Evolutionary conservation across 768 basidiomycete species (phyloP).

Genomic region (Pleurotus cornucopiae): DNA sequence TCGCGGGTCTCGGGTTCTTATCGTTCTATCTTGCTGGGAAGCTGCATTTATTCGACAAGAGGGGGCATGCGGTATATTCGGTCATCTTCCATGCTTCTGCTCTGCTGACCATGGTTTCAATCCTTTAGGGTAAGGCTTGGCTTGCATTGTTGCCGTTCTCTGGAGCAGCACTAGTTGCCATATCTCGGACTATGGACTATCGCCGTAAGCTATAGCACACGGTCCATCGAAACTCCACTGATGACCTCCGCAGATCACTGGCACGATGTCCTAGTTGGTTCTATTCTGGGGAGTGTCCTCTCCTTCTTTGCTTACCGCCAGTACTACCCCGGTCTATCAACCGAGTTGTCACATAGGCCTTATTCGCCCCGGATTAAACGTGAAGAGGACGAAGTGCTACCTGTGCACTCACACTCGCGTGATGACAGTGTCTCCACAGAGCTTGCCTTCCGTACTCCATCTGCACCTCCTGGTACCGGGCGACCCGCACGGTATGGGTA

Average conservation of each 20-base stretch:
- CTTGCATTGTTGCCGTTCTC: constrained; percentile 70
- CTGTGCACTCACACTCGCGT: constrained; percentile 24
- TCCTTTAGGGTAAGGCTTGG: constrained; percentile 72
- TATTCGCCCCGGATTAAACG: constrained; percentile 62
- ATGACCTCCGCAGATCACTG: constrained; percentile 64
- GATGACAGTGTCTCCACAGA: constrained; percentile 14
- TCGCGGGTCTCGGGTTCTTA: constrained; percentile 89
- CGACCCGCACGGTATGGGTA: not conserved
- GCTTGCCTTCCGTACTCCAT: constrained; percentile 1
- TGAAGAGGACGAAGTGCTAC: constrained; percentile 38
- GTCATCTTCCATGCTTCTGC: too few species aligned
- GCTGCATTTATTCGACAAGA: constrained; percentile 81
- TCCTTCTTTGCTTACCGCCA: constrained; percentile 79
- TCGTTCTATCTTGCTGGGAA: constrained; percentile 90
- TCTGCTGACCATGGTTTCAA: not conserved
- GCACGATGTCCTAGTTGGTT: constrained; percentile 85
- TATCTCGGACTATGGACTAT: constrained; percentile 90
- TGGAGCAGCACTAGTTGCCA: constrained; percentile 74
- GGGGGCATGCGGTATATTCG: constrained; percentile 60
- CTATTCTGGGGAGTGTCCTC: constrained; percentile 65
- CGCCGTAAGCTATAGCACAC: constrained; percentile 51
- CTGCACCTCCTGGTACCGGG: constrained; percentile 12
- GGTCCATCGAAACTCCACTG: not conserved
- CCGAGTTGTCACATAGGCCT: constrained; percentile 62
- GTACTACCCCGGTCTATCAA: constrained; percentile 74